Evolutionary conservation across 2,329 filamentous ascomycete species (phyloP).

Genomic region (Calonectria pauciramosa): DNA sequence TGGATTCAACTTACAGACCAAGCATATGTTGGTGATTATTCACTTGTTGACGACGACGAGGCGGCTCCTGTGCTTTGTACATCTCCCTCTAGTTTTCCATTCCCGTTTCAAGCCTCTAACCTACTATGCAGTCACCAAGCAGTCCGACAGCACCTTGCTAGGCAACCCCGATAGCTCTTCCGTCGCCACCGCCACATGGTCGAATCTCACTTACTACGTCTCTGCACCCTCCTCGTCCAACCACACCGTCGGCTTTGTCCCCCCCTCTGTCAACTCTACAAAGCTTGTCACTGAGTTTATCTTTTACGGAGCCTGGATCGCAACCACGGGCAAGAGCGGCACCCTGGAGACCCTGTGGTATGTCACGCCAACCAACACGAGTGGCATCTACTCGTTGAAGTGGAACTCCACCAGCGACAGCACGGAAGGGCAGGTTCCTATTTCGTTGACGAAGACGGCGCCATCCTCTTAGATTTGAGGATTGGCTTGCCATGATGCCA

Average conservation of each 20-base stretch:
- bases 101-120: background rate
- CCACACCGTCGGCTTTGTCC: conserved; percentile 4
- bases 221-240: background rate
- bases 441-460: conserved; percentile 4
- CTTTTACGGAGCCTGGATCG: conserved; percentile 18
- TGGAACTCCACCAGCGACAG: conserved; percentile 11
- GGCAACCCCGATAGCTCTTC: conserved; percentile 5
- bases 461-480: background rate
- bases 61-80: conserved; percentile 12
- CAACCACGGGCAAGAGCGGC: background rate
- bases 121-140: background rate
- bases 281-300: background rate
- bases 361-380: conserved; percentile 1
- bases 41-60: background rate
- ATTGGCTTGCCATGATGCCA: background rate
- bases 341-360: conserved; percentile 9
- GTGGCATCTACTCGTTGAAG: conserved; percentile 18
- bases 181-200: background rate
- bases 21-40: conserved; percentile 10
- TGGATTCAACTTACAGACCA: background rate
- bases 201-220: conserved; percentile 13
- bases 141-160: background rate
- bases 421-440: background rate
- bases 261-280: background rate
- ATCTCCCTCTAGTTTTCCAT: background rate